Evolutionary conservation across 1,284 basidiomycete species (phyloP).

Genomic region (Retiboletus flavoniger): DNA sequence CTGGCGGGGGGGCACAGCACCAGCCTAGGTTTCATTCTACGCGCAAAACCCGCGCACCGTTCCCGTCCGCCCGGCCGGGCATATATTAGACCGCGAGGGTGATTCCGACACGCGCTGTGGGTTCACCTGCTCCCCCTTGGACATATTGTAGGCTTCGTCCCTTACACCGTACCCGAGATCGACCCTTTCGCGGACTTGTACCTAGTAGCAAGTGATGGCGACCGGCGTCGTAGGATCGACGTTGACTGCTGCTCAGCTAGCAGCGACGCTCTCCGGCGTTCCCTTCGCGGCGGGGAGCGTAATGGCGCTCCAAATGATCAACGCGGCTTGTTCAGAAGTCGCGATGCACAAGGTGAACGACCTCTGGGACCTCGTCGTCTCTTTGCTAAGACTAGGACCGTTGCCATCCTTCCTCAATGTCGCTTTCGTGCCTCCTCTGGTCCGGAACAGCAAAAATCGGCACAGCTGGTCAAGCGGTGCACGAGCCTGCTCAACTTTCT

Average conservation of each 20-base stretch:
- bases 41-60: background rate
- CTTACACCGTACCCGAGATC: background rate
- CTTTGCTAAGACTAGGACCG: slow-evolving; percentile 3
- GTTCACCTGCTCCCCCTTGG: background rate
- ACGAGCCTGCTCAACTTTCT: slow-evolving; percentile 38
- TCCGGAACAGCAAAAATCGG: slow-evolving; percentile 39
- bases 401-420: background rate
- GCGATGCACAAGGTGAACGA: slow-evolving; percentile 44
- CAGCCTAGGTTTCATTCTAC: background rate
- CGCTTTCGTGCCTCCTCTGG: background rate
- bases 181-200: background rate
- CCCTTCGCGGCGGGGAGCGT: slow-evolving; percentile 45
- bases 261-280: slow-evolving; percentile 42
- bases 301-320: slow-evolving; percentile 42
- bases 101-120: background rate
- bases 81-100: slow-evolving; percentile 9
- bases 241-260: slow-evolving; percentile 40
- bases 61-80: background rate
- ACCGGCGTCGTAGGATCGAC: slow-evolving; percentile 25
- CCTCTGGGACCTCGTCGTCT: background rate
- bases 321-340: slow-evolving; percentile 42
- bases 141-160: background rate
- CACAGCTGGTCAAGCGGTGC: slow-evolving; percentile 43
- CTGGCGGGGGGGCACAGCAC: background rate
- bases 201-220: slow-evolving; percentile 27